Evolutionary conservation across 2,329 filamentous ascomycete species (phyloP).

Genomic region (Penicillium palitans): DNA sequence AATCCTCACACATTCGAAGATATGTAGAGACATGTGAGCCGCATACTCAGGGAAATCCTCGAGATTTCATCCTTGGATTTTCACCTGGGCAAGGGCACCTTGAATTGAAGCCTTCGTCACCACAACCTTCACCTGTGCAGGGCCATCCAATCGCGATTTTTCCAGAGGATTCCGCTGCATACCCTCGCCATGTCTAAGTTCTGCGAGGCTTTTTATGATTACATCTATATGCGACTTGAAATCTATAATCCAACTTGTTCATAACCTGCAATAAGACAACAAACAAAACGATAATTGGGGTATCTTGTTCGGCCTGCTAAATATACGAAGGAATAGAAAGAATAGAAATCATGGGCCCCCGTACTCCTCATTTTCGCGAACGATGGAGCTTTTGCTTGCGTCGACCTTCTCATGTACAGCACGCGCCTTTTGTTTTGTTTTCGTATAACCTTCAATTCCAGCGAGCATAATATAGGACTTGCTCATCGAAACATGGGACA

Average conservation of each 20-base stretch:
- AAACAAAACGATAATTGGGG: too few species aligned
- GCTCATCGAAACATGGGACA: conserved; percentile 74
- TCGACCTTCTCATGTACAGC: conserved; percentile 25
- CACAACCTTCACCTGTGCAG: conserved; percentile 3
- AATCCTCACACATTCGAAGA: too few species aligned
- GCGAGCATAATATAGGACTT: conserved; percentile 80
- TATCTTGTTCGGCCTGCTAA: too few species aligned
- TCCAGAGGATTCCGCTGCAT: neutral
- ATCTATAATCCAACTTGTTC: neutral
- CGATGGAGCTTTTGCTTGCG: neutral
- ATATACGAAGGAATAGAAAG: too few species aligned
- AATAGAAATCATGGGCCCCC: too few species aligned
- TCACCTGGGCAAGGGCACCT: neutral
- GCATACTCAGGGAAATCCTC: too few species aligned
- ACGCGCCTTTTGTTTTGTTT: conserved; percentile 52
- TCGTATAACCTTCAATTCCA: conserved; percentile 77
- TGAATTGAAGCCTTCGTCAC: neutral
- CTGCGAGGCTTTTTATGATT: neutral
- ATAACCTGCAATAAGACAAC: too few species aligned
- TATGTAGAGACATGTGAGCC: too few species aligned
- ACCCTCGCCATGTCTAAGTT: neutral
- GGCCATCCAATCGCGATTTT: neutral
- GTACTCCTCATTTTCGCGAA: neutral
- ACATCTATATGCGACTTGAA: neutral
- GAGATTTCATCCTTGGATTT: neutral